Conservation (phyloP, 306 rosid species). For the Cucumis hystrix region DNA sequence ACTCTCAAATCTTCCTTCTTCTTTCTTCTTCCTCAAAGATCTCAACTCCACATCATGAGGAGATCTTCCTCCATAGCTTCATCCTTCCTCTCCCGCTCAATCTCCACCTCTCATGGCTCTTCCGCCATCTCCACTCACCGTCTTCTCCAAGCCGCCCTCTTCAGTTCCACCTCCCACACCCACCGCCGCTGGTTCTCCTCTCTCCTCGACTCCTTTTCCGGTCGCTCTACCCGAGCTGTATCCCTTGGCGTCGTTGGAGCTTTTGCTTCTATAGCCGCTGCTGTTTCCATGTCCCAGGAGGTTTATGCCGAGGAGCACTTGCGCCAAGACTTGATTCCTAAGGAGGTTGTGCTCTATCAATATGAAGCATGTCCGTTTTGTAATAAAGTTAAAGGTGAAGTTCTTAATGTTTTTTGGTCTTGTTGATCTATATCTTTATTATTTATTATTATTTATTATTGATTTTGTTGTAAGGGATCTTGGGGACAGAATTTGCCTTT, state of each 20-base stretch:
- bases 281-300: constrained; percentile 30
- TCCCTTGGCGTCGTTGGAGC: constrained; percentile 52
- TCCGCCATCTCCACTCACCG: constrained; percentile 22
- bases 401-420: neutral
- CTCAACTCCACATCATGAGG: constrained; percentile 38
- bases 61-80: constrained; percentile 37
- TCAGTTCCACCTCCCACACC: constrained; percentile 11
- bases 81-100: constrained; percentile 29
- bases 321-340: constrained; percentile 43
- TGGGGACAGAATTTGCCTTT: neutral
- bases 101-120: constrained; percentile 32
- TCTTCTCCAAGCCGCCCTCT: constrained; percentile 40
- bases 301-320: constrained; percentile 68
- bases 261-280: constrained; percentile 20
- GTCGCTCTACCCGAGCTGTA: constrained; percentile 3
- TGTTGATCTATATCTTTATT: neutral
- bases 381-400: constrained; percentile 75
- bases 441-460: neutral
- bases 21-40: constrained; percentile 4
- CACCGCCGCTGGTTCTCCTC: constrained; percentile 32
- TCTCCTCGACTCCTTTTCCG: constrained; percentile 15
- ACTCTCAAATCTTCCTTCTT: neutral
- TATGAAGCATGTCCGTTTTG: constrained; percentile 96
- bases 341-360: constrained; percentile 77
- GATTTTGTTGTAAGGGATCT: neutral